Conservation (phyloP, 495 filamentous ascomycete genomes). For the Penicillium atrosanguineum region DNA sequence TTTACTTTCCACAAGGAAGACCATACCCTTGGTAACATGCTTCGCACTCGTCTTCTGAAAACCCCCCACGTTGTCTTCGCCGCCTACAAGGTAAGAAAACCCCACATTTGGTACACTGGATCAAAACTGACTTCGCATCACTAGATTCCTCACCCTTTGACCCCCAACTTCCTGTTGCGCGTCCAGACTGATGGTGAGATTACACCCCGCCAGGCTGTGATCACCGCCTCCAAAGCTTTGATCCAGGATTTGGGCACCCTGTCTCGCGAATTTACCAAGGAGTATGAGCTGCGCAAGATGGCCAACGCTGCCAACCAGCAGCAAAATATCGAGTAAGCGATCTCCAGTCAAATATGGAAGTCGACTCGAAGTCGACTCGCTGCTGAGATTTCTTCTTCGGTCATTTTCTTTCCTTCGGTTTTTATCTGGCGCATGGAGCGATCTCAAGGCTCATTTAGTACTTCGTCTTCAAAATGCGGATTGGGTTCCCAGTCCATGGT, state of each 20-base stretch:
- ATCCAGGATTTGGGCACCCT: constrained; percentile 74
- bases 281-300: constrained; percentile 91
- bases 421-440: constrained; percentile 16
- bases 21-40: constrained; percentile 90
- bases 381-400: background rate
- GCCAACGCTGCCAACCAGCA: constrained; percentile 55
- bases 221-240: constrained; percentile 71
- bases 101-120: background rate
- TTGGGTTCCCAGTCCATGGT: background rate
- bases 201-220: constrained; percentile 82
- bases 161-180: constrained; percentile 80
- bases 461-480: constrained; percentile 6
- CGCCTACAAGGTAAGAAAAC: constrained; percentile 73
- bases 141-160: constrained; percentile 80
- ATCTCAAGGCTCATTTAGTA: constrained; percentile 7
- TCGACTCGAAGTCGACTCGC: background rate
- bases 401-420: constrained; percentile 3
- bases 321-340: constrained; percentile 33
- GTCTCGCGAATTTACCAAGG: constrained; percentile 87
- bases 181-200: constrained; percentile 88
- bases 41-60: constrained; percentile 76
- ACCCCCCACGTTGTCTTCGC: constrained; percentile 78
- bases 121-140: constrained; percentile 3
- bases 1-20: constrained; percentile 97
- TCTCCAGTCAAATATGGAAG: background rate